phyloP scores from a whole-genome alignment of 352 stramenopile species.

The Globisporangium mamillatum region DNA sequence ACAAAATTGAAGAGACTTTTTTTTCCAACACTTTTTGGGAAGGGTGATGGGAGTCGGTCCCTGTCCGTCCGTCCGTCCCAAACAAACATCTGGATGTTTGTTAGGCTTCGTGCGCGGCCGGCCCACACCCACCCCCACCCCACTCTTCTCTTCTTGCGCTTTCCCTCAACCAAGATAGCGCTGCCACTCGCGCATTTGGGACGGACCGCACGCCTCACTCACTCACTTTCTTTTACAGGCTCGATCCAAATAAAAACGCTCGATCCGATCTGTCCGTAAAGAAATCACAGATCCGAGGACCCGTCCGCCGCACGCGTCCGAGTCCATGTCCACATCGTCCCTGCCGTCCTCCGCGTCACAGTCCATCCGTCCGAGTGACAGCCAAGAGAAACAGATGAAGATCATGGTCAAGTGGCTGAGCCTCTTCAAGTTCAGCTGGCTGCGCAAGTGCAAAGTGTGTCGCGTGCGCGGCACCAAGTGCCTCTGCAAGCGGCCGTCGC shows the following conservation, averaged over 20 bases:
- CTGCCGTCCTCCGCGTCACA: neutral
- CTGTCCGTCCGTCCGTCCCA: neutral
- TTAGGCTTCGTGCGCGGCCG: neutral
- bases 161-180: neutral
- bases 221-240: neutral
- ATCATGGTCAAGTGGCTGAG: constrained; percentile 56
- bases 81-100: neutral
- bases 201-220: neutral
- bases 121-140: neutral
- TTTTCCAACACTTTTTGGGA: neutral
- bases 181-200: neutral
- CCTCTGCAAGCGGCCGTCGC: constrained; percentile 61
- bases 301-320: neutral
- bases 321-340: neutral
- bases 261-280: neutral
- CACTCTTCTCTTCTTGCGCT: neutral
- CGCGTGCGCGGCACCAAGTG: constrained; percentile 62
- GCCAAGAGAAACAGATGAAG: constrained; percentile 33
- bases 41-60: constrained; percentile 2
- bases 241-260: neutral
- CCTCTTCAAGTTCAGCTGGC: constrained; percentile 64
- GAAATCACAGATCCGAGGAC: neutral
- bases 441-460: constrained; percentile 65
- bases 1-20: constrained; percentile 8
- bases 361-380: neutral